These are phyloP conservation scores for Cutaneotrichosporon mucoides DNA, from an alignment of 1,284 basidiomycete species.

Conservation along the genomic window DNA sequence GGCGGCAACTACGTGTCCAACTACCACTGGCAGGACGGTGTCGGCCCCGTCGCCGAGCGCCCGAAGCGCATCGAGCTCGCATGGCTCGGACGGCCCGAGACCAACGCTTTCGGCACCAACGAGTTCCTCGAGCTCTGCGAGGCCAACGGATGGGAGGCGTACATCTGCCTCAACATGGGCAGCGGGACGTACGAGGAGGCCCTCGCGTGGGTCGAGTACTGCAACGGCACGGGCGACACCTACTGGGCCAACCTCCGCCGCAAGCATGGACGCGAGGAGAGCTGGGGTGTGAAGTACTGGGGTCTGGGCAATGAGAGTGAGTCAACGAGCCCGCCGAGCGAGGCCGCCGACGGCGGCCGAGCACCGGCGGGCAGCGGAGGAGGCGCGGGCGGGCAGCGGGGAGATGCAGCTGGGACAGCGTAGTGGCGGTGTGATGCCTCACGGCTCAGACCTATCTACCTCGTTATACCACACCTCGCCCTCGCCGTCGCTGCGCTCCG, in stretches of 20 bases:
- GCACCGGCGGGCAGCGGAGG: no score
- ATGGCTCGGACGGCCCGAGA: slow-evolving; percentile 58
- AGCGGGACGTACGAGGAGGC: slow-evolving; percentile 61
- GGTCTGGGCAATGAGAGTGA: slow-evolving; percentile 48
- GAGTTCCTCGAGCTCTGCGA: slow-evolving; percentile 47
- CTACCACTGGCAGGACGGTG: slow-evolving; percentile 63
- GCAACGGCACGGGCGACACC: slow-evolving; percentile 52
- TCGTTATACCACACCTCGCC: no score
- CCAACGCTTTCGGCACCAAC: slow-evolving; percentile 60
- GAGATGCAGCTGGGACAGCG: no score
- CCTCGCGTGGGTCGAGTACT: slow-evolving; percentile 63
- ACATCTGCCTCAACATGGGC: slow-evolving; percentile 56
- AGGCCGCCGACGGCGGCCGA: no score
- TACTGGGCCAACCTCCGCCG: slow-evolving; percentile 57
- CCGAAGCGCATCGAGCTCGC: slow-evolving; percentile 59
- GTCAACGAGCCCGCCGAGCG: slow-evolving; percentile 8
- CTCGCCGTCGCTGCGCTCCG: no score
- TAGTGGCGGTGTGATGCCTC: no score
- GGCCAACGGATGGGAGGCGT: slow-evolving; percentile 52
- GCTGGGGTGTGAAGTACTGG: slow-evolving; percentile 54
- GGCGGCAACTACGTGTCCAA: slow-evolving; percentile 55
- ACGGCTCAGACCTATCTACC: no score
- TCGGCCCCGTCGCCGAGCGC: slow-evolving; percentile 56
- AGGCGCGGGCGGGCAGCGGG: neutral
- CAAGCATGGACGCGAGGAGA: slow-evolving; percentile 57